These are phyloP conservation scores for Phylloboletellus chloephorus DNA, from an alignment of 1,284 basidiomycete species.

Conservation along the genomic window DNA sequence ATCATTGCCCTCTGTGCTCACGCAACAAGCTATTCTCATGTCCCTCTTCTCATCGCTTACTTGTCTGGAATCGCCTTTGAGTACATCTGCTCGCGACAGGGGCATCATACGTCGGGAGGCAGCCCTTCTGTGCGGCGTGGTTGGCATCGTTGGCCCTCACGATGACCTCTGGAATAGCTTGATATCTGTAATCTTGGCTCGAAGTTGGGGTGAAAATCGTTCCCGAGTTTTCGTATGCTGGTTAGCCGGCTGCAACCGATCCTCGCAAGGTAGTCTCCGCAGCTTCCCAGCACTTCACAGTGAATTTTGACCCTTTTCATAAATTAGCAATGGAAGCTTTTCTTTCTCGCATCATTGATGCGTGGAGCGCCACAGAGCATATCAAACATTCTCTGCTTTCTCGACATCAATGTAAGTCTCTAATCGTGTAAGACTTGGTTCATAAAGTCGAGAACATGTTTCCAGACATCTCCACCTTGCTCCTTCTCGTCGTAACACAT, in stretches of 20 bases:
- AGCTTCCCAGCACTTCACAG: background rate
- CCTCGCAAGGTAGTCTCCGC: constrained; percentile 36
- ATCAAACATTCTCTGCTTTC: constrained; percentile 69
- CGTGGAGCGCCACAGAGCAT: constrained; percentile 64
- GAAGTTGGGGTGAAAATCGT: constrained; percentile 54
- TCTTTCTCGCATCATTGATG: constrained; percentile 44
- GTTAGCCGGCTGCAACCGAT: constrained; percentile 39
- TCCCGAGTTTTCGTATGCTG: constrained; percentile 65
- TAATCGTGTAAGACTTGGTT: background rate
- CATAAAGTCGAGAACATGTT: constrained; percentile 1
- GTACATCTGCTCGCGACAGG: constrained; percentile 31
- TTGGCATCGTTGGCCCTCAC: constrained; percentile 45
- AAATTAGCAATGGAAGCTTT: constrained; percentile 45
- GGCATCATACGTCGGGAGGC: constrained; percentile 50
- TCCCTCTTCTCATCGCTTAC: constrained; percentile 52
- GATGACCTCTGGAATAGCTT: constrained; percentile 50
- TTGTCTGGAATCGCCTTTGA: constrained; percentile 25
- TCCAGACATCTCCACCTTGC: constrained; percentile 63
- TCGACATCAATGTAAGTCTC: constrained; percentile 57
- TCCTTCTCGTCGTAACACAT: constrained; percentile 60
- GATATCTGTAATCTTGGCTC: constrained; percentile 45
- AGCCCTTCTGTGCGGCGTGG: constrained; percentile 39
- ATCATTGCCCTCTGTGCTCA: constrained; percentile 47
- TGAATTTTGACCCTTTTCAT: constrained; percentile 8
- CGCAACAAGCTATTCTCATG: constrained; percentile 50